Base-by-base conservation (phyloP, 768 basidiomycete genomes). In the Lactifluus subvellereus region DNA sequence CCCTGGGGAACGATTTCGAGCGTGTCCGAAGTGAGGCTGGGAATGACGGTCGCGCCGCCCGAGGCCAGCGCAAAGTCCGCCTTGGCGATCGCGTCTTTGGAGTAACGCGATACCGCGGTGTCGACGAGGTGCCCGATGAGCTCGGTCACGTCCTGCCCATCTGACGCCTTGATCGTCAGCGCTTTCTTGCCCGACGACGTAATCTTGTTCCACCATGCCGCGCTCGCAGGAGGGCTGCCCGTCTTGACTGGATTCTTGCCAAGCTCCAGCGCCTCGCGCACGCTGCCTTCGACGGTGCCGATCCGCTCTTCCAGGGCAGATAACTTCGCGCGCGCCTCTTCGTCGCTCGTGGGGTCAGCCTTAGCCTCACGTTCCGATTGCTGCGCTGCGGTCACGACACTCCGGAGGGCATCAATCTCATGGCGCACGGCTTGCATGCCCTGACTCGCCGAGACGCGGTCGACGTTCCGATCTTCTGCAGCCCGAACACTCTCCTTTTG, bases 11-110 rank as follows among this genome's bases (percentile, higher is more conserved):
- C 77, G 60, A 92, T 74, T 68, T 89, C 85, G 60, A 87, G 82
- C 6, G 92, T 90, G n/a, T 80, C 78, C 47, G 88, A 88, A 0
- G 96, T 98, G 63, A 96, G 82, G 2, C 82, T 80, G 0, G 94
- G 93, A 50, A 97, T 86, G 65, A 93, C 78, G 0, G 83, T 78
- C 2, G 84, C 96, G 3, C 96, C 96, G 6, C 83, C 84, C 14
- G 91, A 89, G 72, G 87, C 86, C 5, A 93, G 76, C 0, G 97
- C 96, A 70, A 84, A 95, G 74, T 99, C 96, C 0, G 89, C 78
- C 47, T 84, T 85, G 1, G 85, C 91, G 43, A 97, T 73, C n/a
- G 75, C 79, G 71, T 98, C 96, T 72, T 91, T 92, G 43, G 84
- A 81, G 62, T 83, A 82, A 20, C 77, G 80, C 14, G 83, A 77